Conservation (phyloP, 192 early-diverging fungal species). For the Pecoramyces ruminantium region DNA sequence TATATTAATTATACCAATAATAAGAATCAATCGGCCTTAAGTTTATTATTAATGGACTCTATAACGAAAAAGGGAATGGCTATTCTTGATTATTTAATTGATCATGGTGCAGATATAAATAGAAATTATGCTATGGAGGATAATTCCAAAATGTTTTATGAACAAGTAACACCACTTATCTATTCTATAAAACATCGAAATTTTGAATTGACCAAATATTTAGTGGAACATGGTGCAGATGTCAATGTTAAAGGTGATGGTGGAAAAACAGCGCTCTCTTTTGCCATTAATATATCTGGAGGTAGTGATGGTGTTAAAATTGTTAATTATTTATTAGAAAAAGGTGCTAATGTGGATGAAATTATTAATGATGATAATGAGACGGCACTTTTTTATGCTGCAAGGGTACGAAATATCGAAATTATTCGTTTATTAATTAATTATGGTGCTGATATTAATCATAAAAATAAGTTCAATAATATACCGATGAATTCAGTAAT, state of each 20-base stretch:
- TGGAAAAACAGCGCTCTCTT: neutral
- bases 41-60: neutral
- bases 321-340: neutral
- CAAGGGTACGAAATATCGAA: neutral
- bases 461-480: too few relatives aligned
- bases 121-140: neutral
- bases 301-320: too few relatives aligned
- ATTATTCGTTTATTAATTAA: neutral
- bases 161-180: neutral
- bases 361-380: neutral
- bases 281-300: neutral
- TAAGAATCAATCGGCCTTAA: neutral
- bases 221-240: neutral
- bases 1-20: neutral
- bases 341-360: neutral
- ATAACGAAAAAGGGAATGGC: too few relatives aligned
- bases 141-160: neutral
- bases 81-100: neutral
- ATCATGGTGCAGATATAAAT: neutral
- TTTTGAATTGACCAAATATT: neutral
- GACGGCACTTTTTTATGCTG: neutral
- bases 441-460: neutral
- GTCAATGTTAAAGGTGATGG: neutral
- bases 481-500: too few relatives aligned
- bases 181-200: neutral